Base-by-base conservation (phyloP, 2,329 filamentous ascomycete species). In the Trichoderma polysporum region DNA sequence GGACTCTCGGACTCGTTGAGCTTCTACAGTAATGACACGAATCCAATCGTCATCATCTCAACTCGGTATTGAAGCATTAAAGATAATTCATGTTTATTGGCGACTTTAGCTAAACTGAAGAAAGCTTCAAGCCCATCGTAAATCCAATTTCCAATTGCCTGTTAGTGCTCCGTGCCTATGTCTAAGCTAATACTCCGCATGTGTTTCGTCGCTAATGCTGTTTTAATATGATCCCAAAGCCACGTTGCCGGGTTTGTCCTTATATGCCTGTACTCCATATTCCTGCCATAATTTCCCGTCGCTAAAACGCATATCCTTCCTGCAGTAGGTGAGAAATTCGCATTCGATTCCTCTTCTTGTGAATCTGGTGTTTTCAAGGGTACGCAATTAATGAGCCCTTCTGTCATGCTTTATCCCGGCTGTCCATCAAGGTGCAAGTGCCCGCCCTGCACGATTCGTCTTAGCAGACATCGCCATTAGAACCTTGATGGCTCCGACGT, bases 401-500 rank as follows among this genome's bases (percentile, higher is more conserved):
- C 6, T 22, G 3, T 10, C 22, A 19, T 12, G 5, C 9, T 41
- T 19, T 10, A 4, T 29, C 10, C 53, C 4, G 13, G 33, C n/a
- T 41, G 31, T 13, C 66, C 52, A 67, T 67, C 66, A 67, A 57
- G 65, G 65, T 62, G 57, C 65, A 54, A 54, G 31, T 37, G 41
- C 41, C 41, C n/a, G 41, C 41, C 41, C 22, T 45, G 41, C 41
- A 45, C 37, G 39, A 33, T 35, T 25, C 27, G 37, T 13, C 22
- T 19, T 12, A 12, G 35, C 45, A 35, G 41, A 25, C 2, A 33
- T 47, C 17, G 19, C 8, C 22, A 33, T 56, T 54, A 53, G 57
- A 37, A 61, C 65, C 65, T 62, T 67, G 65, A 67, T 67, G 65
- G 50, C 39, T 45, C n/a, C 13, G 12, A 10, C 52, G 27, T 25